Evolutionary conservation across 2,329 filamentous ascomycete species (phyloP).

Genomic region (Sphaerulina musiva): DNA sequence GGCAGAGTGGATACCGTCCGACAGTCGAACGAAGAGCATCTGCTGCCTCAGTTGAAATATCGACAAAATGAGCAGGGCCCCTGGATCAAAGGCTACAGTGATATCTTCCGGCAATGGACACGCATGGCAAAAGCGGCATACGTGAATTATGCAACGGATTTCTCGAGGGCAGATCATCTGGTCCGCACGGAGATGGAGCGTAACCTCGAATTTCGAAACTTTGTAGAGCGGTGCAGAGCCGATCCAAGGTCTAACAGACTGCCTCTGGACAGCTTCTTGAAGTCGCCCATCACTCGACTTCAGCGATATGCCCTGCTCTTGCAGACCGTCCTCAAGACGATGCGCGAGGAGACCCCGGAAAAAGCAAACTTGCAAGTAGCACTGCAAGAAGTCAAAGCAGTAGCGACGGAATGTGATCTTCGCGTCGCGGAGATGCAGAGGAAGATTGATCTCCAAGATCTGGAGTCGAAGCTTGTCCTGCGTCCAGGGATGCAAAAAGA

Average conservation of each 20-base stretch:
- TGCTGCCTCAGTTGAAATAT: slow-evolving; percentile 91
- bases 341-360: slow-evolving; percentile 77
- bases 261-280: slow-evolving; percentile 90
- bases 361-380: slow-evolving; percentile 76
- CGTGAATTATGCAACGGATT: slow-evolving; percentile 83
- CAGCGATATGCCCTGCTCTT: slow-evolving; percentile 85
- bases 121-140: slow-evolving; percentile 84
- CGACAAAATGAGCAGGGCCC: slow-evolving; percentile 94
- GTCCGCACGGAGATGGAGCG: slow-evolving; percentile 77
- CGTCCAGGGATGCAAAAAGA: slow-evolving; percentile 77
- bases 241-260: slow-evolving; percentile 76
- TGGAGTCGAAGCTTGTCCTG: slow-evolving; percentile 75
- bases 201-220: slow-evolving; percentile 79
- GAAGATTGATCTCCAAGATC: slow-evolving; percentile 80
- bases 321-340: slow-evolving; percentile 75
- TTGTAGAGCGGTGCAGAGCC: slow-evolving; percentile 71
- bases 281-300: slow-evolving; percentile 83
- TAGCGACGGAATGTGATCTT: slow-evolving; percentile 83
- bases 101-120: slow-evolving; percentile 98
- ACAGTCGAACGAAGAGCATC: slow-evolving; percentile 83
- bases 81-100: slow-evolving; percentile 88
- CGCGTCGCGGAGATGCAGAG: slow-evolving; percentile 89
- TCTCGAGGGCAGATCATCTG: slow-evolving; percentile 74
- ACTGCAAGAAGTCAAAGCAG: slow-evolving; percentile 83
- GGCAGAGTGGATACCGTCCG: slow-evolving; percentile 84